Base-by-base conservation (phyloP, 164 flowering plant genomes). In the Santalum album region DNA sequence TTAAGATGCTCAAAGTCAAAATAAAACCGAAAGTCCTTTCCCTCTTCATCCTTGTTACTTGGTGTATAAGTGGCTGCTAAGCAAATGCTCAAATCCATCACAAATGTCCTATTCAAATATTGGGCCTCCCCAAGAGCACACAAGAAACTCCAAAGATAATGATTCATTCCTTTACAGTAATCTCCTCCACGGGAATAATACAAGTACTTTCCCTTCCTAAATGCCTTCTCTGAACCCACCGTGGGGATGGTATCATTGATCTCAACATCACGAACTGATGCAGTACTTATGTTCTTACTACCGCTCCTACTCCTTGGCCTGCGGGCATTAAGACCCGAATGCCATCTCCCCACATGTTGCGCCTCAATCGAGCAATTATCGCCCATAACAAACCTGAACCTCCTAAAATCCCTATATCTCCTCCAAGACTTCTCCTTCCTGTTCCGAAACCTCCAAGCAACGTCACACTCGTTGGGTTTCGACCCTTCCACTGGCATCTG, bases 381-480 rank as follows among this genome's bases (percentile, higher is more conserved):
- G 3, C 67, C 84, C 56, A 73, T 7, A 0, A 74, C 78, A 42
- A 92, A 57, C 72, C 35, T 74, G 67, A 86, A 88, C 68, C 96
- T 71, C 71, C 98, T 62, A 56, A 86, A 92, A 76, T 92, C 98
- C 66, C 94, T 72, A 50, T 92, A 92, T 69, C 64, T 79, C 72
- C 96, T 72, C 96, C 98, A 92, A n/a, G 95, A 86, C 59, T 78
- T 88, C 81, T 92, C 98, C 69, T 79, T 86, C 63, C 80, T 86
- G 65, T 83, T 88, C 64, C 96, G 63, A 67, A 83, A 92, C 71
- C 87, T 80, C 95, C 98, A 88, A n/a, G 83, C 64, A 42, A 83
- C 95, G 74, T 88, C 94, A 67, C 96, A 92, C 68, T 92, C 95
- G 40, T 76, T 70, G 1, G 77, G 75, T 18, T 72, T 78, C 22